Evolutionary conservation across 495 filamentous ascomycete genomes (phyloP).

Genomic region (Amniculicola lignicola): DNA sequence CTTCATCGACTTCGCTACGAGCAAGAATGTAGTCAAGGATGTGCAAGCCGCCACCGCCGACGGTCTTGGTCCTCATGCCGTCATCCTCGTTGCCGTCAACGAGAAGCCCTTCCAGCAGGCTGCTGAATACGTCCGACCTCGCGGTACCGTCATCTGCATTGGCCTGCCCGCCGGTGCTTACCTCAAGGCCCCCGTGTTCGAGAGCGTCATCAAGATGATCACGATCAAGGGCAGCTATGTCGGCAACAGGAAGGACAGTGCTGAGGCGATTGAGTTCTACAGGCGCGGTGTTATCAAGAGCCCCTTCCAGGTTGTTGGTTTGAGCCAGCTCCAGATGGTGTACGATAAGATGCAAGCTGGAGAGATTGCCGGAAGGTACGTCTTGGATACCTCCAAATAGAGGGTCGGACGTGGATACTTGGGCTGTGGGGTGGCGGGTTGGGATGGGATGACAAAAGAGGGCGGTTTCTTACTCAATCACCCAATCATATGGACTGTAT

Average conservation of each 20-base stretch:
- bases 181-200: slow-evolving; percentile 79
- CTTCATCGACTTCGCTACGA: slow-evolving; percentile 75
- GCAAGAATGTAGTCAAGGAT: slow-evolving; percentile 72
- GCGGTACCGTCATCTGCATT: slow-evolving; percentile 77
- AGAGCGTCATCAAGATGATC: slow-evolving; percentile 83
- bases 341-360: slow-evolving; percentile 53
- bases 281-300: slow-evolving; percentile 75
- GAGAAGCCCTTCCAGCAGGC: slow-evolving; percentile 96
- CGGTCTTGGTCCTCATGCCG: slow-evolving; percentile 82
- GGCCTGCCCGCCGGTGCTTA: slow-evolving; percentile 77
- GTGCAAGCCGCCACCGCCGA: slow-evolving; percentile 75
- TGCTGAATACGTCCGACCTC: slow-evolving; percentile 74
- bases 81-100: slow-evolving; percentile 75
- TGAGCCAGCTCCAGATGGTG: slow-evolving; percentile 72
- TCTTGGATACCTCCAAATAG: slow-evolving; percentile 67
- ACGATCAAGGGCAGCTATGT: slow-evolving; percentile 91
- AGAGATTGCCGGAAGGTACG: slow-evolving; percentile 84
- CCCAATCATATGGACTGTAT: no score
- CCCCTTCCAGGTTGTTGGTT: slow-evolving; percentile 77
- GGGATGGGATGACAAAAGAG: no score
- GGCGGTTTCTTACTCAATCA: no score
- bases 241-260: slow-evolving; percentile 79
- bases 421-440: no score
- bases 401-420: not conserved
- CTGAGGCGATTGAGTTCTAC: slow-evolving; percentile 88